These are phyloP conservation scores for Verticillium albo-atrum DNA, from an alignment of 2,329 filamentous ascomycete genomes.

Conservation along the genomic window DNA sequence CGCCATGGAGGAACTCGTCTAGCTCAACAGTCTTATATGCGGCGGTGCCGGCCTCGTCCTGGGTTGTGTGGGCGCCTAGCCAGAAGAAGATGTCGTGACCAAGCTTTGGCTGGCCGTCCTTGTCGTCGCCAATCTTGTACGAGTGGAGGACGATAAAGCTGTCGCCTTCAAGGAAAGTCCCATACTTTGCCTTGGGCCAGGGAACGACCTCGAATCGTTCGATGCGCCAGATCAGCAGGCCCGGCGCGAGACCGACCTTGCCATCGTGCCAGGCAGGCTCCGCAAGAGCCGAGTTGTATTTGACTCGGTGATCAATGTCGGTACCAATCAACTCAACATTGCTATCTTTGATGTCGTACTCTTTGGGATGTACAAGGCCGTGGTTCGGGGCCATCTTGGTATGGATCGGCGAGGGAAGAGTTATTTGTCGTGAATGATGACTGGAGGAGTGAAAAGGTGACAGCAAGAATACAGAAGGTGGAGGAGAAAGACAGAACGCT, in stretches of 20 bases:
- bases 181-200: conserved; percentile 52
- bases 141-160: conserved; percentile 64
- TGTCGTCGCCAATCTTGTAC: conserved; percentile 43
- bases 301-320: conserved; percentile 62
- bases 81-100: conserved; percentile 67
- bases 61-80: conserved; percentile 60
- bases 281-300: conserved; percentile 59
- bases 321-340: conserved; percentile 63
- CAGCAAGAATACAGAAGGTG: not conserved
- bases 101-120: conserved; percentile 36
- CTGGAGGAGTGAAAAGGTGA: not conserved
- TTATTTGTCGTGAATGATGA: not conserved
- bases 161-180: conserved; percentile 63
- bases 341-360: conserved; percentile 65
- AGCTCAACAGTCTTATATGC: conserved; percentile 69
- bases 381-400: conserved; percentile 40
- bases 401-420: not conserved
- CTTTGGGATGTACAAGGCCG: conserved; percentile 56
- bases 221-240: conserved; percentile 61
- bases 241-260: conserved; percentile 44
- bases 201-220: conserved; percentile 61
- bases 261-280: conserved; percentile 66
- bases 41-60: conserved; percentile 65
- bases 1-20: conserved; percentile 60
- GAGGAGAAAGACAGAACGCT: not conserved